phyloP scores from a whole-genome alignment of 148 eudicot genomes.

The Fagopyrum tataricum region DNA sequence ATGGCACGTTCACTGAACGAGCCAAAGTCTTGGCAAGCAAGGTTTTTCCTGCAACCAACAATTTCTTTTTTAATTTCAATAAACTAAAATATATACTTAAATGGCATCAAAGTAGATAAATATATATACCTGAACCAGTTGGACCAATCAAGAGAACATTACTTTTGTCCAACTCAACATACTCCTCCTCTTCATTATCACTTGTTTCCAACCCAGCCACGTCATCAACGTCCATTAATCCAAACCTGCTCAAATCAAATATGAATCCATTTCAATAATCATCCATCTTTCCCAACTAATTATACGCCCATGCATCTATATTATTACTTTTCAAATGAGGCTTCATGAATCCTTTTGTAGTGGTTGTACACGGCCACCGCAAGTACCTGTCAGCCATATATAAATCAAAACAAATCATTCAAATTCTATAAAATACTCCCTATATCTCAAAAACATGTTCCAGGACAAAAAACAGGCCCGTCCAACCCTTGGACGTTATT shows the following conservation, averaged over 20 bases:
- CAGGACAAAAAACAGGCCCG: too few species aligned
- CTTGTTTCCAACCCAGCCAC: slow-evolving; percentile 20
- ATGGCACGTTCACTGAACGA: slow-evolving; percentile 86
- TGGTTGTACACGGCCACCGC: slow-evolving; percentile 32
- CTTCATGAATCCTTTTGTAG: slow-evolving; percentile 35
- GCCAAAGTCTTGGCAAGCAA: slow-evolving; percentile 92
- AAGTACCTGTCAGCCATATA: slow-evolving; percentile 16
- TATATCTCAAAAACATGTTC: too few species aligned
- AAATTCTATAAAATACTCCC: too few species aligned
- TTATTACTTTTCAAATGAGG: slow-evolving; percentile 28
- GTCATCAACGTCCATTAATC: slow-evolving; percentile 26
- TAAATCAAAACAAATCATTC: too few species aligned
- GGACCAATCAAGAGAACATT: slow-evolving; percentile 36
- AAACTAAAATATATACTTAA: too few species aligned
- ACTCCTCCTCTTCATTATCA: slow-evolving; percentile 24
- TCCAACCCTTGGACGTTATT: too few species aligned
- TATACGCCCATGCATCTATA: slow-evolving; percentile 5
- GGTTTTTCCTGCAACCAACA: slow-evolving; percentile 62
- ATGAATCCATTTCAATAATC: not conserved
- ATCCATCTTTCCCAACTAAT: not conserved
- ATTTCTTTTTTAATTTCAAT: not conserved
- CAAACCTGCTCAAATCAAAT: slow-evolving; percentile 19
- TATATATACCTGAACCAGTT: slow-evolving; percentile 28
- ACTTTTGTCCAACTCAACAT: slow-evolving; percentile 38
- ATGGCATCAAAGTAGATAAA: not conserved